phyloP scores from a whole-genome alignment of 495 filamentous ascomycete genomes.

The Umbilicaria muhlenbergii region DNA sequence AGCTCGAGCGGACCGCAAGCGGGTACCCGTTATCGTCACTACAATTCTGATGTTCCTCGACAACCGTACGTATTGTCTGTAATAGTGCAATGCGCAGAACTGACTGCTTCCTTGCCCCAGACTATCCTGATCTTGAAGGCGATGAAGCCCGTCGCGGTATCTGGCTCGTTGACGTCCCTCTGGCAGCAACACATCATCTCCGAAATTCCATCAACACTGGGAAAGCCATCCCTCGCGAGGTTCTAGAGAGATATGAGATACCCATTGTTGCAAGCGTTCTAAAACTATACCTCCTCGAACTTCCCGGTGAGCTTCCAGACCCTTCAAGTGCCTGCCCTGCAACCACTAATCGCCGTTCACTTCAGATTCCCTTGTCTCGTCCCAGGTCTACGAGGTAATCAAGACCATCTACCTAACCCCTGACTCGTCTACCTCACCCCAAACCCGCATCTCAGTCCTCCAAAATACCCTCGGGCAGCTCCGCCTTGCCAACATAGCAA shows the following conservation, averaged over 20 bases:
- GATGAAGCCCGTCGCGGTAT: slow-evolving; percentile 86
- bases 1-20: slow-evolving; percentile 83
- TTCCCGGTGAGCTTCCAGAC: slow-evolving; percentile 52
- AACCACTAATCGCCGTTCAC: slow-evolving; percentile 5
- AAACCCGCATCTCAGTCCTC: slow-evolving; percentile 75
- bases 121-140: slow-evolving; percentile 94
- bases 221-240: slow-evolving; percentile 59
- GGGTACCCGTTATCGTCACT: slow-evolving; percentile 85
- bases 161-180: slow-evolving; percentile 84
- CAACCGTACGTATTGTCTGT: slow-evolving; percentile 39
- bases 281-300: slow-evolving; percentile 90
- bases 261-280: slow-evolving; percentile 85
- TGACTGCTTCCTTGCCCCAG: slow-evolving; percentile 18
- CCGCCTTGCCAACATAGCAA: slow-evolving; percentile 93
- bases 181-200: slow-evolving; percentile 72
- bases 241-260: slow-evolving; percentile 75
- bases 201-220: slow-evolving; percentile 74
- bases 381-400: slow-evolving; percentile 96
- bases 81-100: slow-evolving; percentile 1
- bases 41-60: slow-evolving; percentile 88
- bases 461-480: slow-evolving; percentile 93
- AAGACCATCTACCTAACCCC: slow-evolving; percentile 70
- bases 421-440: slow-evolving; percentile 44
- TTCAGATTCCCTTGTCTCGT: slow-evolving; percentile 87
- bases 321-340: neutral